A percentile compares a stretch with the other conserved stretches of the same genome.
Conservation (phyloP, 1,284 basidiomycete genomes). For the Malassezia dermatis region DNA sequence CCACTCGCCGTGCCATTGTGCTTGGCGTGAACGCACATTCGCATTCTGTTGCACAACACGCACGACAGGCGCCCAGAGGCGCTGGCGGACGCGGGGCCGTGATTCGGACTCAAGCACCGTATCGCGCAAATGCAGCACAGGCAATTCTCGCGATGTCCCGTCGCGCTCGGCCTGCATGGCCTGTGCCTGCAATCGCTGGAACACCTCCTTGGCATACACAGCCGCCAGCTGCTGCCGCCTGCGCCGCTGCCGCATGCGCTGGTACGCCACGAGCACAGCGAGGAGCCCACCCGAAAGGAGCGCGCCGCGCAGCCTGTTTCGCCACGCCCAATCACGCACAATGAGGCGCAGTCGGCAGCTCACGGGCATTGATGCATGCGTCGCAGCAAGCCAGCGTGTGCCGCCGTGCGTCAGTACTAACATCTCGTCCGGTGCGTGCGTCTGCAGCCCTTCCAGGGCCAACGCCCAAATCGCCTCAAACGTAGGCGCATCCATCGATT, state of each 20-base stretch:
- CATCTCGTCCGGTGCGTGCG: slow-evolving; percentile 7
- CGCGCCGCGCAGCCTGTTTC: not conserved
- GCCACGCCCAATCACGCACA: slow-evolving; percentile 4
- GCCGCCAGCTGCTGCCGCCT: slow-evolving; percentile 14
- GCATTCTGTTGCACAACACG: slow-evolving; percentile 82
- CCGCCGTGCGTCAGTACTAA: not conserved
- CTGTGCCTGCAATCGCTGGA: slow-evolving; percentile 29
- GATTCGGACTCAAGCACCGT: slow-evolving; percentile 72
- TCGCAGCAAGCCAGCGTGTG: slow-evolving; percentile 5
- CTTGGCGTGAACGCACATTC: slow-evolving; percentile 78
- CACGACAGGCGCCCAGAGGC: slow-evolving; percentile 77
- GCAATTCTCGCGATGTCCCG: not conserved
- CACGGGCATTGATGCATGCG: slow-evolving; percentile 5
- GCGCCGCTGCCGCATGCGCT: slow-evolving; percentile 19
- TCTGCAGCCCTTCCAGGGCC: slow-evolving; percentile 29
- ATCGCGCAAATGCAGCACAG: slow-evolving; percentile 69
- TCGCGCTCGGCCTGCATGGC: slow-evolving; percentile 6
- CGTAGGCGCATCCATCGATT: slow-evolving; percentile 22
- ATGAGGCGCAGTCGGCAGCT: slow-evolving; percentile 11
- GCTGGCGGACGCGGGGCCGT: slow-evolving; percentile 59
- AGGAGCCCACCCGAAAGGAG: not conserved
- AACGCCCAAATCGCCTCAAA: slow-evolving; percentile 37
- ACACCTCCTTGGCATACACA: slow-evolving; percentile 14
- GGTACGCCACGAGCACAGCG: not conserved
- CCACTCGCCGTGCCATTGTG: slow-evolving; percentile 69